These are phyloP conservation scores for Thyridium curvatum DNA, from an alignment of 2,329 filamentous ascomycete species.

Conservation along the genomic window DNA sequence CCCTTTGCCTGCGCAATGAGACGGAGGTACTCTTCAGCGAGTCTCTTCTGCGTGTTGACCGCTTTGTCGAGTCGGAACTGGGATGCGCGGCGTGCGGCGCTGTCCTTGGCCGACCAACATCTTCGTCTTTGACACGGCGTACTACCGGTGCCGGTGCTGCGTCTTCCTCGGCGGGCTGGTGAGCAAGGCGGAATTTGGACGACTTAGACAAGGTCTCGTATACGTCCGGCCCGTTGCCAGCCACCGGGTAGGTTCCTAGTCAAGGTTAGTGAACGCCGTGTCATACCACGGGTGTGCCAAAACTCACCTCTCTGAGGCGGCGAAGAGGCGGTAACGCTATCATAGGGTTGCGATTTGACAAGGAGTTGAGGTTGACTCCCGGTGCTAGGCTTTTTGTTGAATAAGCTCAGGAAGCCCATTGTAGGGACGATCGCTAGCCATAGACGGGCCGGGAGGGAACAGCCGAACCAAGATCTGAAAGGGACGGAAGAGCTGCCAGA, in stretches of 20 bases:
- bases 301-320: slow-evolving; percentile 16
- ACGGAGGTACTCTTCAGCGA: slow-evolving; percentile 10
- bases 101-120: slow-evolving; percentile 27
- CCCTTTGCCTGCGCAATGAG: slow-evolving; percentile 8
- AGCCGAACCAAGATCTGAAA: no score
- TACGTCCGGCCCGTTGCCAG: slow-evolving; percentile 31
- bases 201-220: slow-evolving; percentile 27
- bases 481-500: background rate
- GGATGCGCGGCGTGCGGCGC: slow-evolving; percentile 18
- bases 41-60: slow-evolving; percentile 6
- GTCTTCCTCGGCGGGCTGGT: slow-evolving; percentile 11
- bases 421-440: slow-evolving; percentile 7
- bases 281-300: background rate
- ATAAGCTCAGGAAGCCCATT: slow-evolving; percentile 25
- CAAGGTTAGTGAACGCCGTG: slow-evolving; percentile 1
- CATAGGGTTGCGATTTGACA: slow-evolving; percentile 13
- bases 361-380: slow-evolving; percentile 9
- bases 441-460: slow-evolving; percentile 3
- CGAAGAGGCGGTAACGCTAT: slow-evolving; percentile 8
- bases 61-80: slow-evolving; percentile 6
- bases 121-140: slow-evolving; percentile 19
- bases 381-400: slow-evolving; percentile 14
- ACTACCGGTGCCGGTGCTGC: slow-evolving; percentile 21
- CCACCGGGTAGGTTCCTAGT: slow-evolving; percentile 30
- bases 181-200: slow-evolving; percentile 17